Evolutionary conservation across 2,329 filamentous ascomycete genomes (phyloP).

Genomic region (Nothopassalora personata): DNA sequence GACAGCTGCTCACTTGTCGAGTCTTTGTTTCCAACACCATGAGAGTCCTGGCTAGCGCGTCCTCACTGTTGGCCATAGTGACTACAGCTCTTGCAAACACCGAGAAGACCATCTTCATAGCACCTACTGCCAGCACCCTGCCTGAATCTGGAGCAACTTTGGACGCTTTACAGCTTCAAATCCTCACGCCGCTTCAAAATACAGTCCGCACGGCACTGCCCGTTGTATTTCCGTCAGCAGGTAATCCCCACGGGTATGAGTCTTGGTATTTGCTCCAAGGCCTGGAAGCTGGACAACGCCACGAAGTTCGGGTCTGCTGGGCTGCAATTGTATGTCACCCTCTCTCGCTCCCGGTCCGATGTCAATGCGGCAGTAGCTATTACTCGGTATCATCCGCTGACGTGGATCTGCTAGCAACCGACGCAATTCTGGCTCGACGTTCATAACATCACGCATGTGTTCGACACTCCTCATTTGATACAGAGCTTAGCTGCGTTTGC

Average conservation of each 20-base stretch:
- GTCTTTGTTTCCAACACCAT: constrained; percentile 17
- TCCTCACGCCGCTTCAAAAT: constrained; percentile 50
- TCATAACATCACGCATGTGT: constrained; percentile 56
- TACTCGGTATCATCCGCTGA: constrained; percentile 2
- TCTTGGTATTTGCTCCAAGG: constrained; percentile 75
- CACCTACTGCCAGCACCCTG: constrained; percentile 55
- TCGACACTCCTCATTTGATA: constrained; percentile 36
- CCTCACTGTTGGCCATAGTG: constrained; percentile 24
- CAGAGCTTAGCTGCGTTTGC: constrained; percentile 28
- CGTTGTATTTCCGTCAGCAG: constrained; percentile 60
- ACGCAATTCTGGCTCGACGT: constrained; percentile 69
- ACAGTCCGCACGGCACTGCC: constrained; percentile 58
- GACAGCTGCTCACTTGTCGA: not conserved
- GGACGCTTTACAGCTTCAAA: constrained; percentile 57
- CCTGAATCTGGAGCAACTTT: constrained; percentile 53
- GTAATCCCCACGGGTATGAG: constrained; percentile 52
- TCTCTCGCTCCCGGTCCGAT: not conserved
- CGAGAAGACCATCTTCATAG: constrained; percentile 86
- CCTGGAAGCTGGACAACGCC: constrained; percentile 66
- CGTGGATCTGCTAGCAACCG: constrained; percentile 62
- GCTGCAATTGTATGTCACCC: constrained; percentile 68
- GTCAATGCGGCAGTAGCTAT: not conserved
- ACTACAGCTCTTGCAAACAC: constrained; percentile 59
- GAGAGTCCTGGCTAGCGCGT: constrained; percentile 20
- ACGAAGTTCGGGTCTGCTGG: constrained; percentile 93